A percentile compares a stretch with the other conserved stretches of the same genome.
These are phyloP conservation scores for Dendrobium catenatum DNA, from an alignment of 106 monocot species.

Conservation along the genomic window DNA sequence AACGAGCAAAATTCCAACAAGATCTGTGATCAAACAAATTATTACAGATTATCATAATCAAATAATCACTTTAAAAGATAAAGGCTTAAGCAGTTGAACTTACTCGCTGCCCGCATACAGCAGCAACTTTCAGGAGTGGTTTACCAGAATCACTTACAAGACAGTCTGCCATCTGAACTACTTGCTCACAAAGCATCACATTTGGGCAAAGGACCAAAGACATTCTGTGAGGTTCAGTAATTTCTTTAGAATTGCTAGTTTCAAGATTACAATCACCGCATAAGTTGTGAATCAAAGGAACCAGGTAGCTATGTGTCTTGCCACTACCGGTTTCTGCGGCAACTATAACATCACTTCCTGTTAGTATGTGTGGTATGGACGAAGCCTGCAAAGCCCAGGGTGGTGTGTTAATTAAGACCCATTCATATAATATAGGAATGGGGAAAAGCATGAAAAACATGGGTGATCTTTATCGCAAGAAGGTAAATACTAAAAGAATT, in stretches of 20 bases:
- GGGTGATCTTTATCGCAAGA: background rate
- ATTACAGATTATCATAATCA: background rate
- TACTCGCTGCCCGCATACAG: constrained; percentile 87
- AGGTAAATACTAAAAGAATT: background rate
- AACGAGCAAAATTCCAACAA: background rate
- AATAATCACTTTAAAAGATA: background rate
- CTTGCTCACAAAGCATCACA: constrained; percentile 97
- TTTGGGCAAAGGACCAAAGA: constrained; percentile 88
- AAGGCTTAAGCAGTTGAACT: constrained; percentile 2
- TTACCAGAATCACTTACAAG: constrained; percentile 48
- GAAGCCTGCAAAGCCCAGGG: constrained; percentile 53
- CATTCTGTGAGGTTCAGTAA: constrained; percentile 15
- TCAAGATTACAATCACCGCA: constrained; percentile 14
- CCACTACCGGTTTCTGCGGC: constrained; percentile 98
- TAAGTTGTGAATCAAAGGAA: constrained; percentile 73
- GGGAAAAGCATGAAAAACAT: background rate
- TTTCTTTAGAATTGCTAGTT: constrained; percentile 5
- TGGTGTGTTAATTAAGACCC: background rate
- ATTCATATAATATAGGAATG: background rate
- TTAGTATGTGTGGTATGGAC: constrained; percentile 72
- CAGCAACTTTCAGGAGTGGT: constrained; percentile 57
- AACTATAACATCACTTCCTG: constrained; percentile 71
- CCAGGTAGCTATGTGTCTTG: constrained; percentile 90
- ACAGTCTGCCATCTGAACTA: constrained; percentile 72
- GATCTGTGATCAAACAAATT: background rate